Evolutionary conservation across 169 alveolate genomes (phyloP), one percentile per base, ranked within the genome.

Genomic region (Plasmodium fragile): DNA sequence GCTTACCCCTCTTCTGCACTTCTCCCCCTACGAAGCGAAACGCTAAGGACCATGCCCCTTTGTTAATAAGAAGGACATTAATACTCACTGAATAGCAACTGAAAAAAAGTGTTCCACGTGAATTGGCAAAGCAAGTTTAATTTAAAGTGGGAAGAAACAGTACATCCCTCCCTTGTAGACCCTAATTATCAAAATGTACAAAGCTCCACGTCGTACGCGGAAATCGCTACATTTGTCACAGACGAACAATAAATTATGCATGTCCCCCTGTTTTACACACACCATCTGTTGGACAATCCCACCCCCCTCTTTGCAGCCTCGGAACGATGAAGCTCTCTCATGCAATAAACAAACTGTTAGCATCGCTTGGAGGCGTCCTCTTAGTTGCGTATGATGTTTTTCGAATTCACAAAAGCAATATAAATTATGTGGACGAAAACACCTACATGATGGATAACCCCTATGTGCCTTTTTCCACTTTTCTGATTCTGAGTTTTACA

Each of bases 341-440:
- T 30, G 41, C 49, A 53, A n/a, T 85, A 75, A 73, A 85, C 79
- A 72, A 53, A 43, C n/a, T 85, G 65, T 11, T 85, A 52, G 83
- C 93, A 52, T 25, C 93, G 7, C 39, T 75, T 16, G 93, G 93
- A 25, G 93, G 93, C 13, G 70, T 85, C 4, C 75, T 85, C 41
- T 52, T 85, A 52, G 79, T 85, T 73, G 69, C 43, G 10, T 85
- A 85, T 18, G 85, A 85, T 7, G 36, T 73, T 28, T 10, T 73
- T 7, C 22, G 43, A 39, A 39, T 85, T 4, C 41, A 85, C 65
- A 28, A 84, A 84, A 71, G 45, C 78, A 16, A 28, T 30, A 39
- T 11, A 22, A 28, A 22, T 43, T 36, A 41, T 28, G 16, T 22
- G 39, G 18, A 84, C 39, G 52, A 52, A 22, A 49, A 71, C 11